These are phyloP conservation scores for Nitzschia sp. DNA, from an alignment of 108 stramenopile genomes.

Conservation along the genomic window DNA sequence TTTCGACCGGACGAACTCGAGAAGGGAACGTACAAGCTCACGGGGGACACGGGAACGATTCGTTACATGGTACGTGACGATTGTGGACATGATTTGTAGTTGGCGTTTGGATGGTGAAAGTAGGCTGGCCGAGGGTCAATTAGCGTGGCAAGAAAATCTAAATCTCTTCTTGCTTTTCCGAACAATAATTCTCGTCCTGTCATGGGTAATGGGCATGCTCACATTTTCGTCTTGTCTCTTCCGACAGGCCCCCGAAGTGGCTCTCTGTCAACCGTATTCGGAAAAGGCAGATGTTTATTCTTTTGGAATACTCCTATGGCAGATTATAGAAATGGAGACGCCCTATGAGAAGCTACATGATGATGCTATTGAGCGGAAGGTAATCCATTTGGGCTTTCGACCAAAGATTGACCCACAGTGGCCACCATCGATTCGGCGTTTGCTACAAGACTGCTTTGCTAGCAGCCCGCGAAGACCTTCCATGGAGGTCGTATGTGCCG, in stretches of 20 bases:
- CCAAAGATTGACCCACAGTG: conserved; percentile 68
- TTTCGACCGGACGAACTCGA: conserved; percentile 12
- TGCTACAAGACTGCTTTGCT: conserved; percentile 39
- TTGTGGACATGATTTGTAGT: no score
- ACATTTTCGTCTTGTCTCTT: no score
- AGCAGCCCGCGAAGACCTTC: conserved; percentile 49
- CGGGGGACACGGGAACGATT: conserved; percentile 47
- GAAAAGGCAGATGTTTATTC: conserved; percentile 83
- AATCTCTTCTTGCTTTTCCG: no score
- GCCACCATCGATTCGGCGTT: conserved; percentile 36
- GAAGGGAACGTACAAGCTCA: conserved; percentile 40
- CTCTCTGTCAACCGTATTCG: conserved; percentile 70
- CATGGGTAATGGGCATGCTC: no score
- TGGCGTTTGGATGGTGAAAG: no score
- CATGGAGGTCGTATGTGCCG: conserved; percentile 41
- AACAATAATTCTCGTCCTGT: no score
- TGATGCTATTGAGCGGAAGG: conserved; percentile 28
- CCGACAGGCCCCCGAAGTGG: no score
- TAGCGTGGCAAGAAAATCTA: no score
- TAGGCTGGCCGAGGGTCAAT: no score
- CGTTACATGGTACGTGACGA: conserved; percentile 74
- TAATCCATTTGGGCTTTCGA: conserved; percentile 52
- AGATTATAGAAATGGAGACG: conserved; percentile 57
- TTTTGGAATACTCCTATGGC: conserved; percentile 76
- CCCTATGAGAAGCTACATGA: conserved; percentile 47